A percentile compares a stretch with the other conserved stretches of the same genome.
phyloP scores from a whole-genome alignment of 75 land plant genomes.

The Pinus albicaulis region DNA sequence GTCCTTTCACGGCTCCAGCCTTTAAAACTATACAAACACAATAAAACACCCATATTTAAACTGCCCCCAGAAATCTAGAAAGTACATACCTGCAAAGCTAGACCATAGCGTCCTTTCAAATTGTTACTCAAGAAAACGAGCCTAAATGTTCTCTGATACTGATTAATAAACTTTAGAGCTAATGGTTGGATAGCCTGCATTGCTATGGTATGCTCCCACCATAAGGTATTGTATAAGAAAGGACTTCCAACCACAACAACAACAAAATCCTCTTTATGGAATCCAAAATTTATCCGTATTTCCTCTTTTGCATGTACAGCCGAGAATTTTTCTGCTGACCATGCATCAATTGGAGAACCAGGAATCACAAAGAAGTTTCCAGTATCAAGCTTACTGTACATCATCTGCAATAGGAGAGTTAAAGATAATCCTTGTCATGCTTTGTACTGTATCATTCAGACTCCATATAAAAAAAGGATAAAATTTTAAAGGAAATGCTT shows the following conservation, averaged over 20 bases:
- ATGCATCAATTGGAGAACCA: slow-evolving; percentile 83
- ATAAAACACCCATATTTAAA: not conserved
- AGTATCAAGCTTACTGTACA: slow-evolving; percentile 64
- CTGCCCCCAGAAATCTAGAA: slow-evolving; percentile 1
- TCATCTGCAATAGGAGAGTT: slow-evolving; percentile 51
- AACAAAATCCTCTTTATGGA: slow-evolving; percentile 49
- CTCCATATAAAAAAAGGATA: not conserved
- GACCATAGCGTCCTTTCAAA: slow-evolving; percentile 43
- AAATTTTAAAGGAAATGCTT: not conserved
- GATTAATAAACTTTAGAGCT: slow-evolving; percentile 23
- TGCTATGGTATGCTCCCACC: slow-evolving; percentile 74
- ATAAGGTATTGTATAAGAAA: slow-evolving; percentile 59
- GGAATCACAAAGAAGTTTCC: slow-evolving; percentile 93
- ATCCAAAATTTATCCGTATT: slow-evolving; percentile 45
- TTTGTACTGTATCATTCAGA: not conserved
- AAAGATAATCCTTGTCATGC: not conserved
- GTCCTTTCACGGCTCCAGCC: not conserved
- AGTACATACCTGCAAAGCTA: slow-evolving; percentile 44
- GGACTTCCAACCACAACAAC: slow-evolving; percentile 78
- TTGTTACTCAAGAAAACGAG: slow-evolving; percentile 73
- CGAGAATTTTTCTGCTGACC: slow-evolving; percentile 56
- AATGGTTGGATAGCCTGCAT: slow-evolving; percentile 61
- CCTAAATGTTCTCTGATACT: slow-evolving; percentile 25
- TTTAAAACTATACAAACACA: not conserved
- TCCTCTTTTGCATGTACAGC: slow-evolving; percentile 41